Conservation (phyloP, 352 stramenopile species). For the Phytophthora melonis region DNA sequence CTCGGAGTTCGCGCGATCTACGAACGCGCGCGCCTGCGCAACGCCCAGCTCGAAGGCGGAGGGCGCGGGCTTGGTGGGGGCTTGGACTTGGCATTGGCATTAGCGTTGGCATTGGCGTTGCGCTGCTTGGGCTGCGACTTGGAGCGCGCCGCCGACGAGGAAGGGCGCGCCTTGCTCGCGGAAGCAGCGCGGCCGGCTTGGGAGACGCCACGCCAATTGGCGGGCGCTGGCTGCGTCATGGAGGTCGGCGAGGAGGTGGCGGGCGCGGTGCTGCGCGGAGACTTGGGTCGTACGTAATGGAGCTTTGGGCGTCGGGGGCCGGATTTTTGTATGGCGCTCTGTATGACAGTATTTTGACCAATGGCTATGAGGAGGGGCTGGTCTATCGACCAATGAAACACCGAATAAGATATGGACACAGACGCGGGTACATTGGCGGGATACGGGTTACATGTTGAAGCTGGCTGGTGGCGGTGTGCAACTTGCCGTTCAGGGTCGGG, state of each 20-base stretch:
- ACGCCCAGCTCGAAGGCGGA: conserved; percentile 49
- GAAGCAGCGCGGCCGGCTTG: conserved; percentile 19
- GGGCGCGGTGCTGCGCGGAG: not conserved
- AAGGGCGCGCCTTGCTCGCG: conserved; percentile 25
- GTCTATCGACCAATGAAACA: conserved; percentile 23
- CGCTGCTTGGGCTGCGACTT: conserved; percentile 68
- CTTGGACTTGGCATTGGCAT: conserved; percentile 37
- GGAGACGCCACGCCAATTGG: conserved; percentile 46
- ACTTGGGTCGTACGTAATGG: conserved; percentile 1
- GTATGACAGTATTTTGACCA: conserved; percentile 10
- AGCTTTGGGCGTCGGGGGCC: not conserved
- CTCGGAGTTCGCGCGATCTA: conserved; percentile 47
- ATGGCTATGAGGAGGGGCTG: not conserved
- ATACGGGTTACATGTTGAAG: conserved; percentile 25
- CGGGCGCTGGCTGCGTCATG: conserved; percentile 45
- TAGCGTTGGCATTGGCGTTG: conserved; percentile 19
- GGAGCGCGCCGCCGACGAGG: conserved; percentile 30
- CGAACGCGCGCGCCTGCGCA: conserved; percentile 42
- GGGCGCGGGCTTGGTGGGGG: conserved; percentile 20
- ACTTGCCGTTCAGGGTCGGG: not conserved
- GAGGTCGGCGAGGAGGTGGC: conserved; percentile 2
- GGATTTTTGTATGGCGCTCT: conserved; percentile 11
- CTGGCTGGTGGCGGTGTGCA: not conserved
- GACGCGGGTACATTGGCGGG: conserved; percentile 13
- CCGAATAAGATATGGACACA: conserved; percentile 1